Evolutionary conservation across 768 basidiomycete species (phyloP).

Genomic region (Mycena galopus): DNA sequence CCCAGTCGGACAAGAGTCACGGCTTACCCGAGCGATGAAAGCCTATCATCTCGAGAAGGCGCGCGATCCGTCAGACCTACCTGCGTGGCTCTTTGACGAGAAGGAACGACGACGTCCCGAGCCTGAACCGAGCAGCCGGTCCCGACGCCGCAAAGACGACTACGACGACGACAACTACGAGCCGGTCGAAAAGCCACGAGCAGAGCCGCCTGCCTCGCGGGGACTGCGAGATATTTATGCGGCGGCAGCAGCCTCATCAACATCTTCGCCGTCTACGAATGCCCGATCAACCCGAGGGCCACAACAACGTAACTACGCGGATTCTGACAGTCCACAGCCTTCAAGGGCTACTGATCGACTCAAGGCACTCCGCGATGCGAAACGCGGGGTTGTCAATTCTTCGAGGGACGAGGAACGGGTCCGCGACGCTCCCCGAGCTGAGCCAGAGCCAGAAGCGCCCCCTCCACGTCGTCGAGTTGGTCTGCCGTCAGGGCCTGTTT

Average conservation of each 20-base stretch:
- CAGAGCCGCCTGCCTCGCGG: conserved; percentile 40
- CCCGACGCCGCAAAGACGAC: conserved; percentile 31
- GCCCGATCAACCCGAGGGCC: conserved; percentile 29
- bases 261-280: conserved; percentile 17
- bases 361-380: conserved; percentile 65
- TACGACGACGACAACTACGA: conserved; percentile 34
- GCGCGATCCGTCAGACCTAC: conserved; percentile 67
- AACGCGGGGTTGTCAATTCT: conserved; percentile 47
- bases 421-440: conserved; percentile 13
- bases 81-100: conserved; percentile 75
- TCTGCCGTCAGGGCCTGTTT: conserved; percentile 50
- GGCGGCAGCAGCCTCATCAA: conserved; percentile 39
- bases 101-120: conserved; percentile 58
- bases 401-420: conserved; percentile 25
- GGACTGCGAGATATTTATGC: conserved; percentile 56
- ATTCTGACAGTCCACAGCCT: conserved; percentile 38
- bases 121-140: conserved; percentile 33
- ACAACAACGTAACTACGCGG: conserved; percentile 34
- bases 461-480: conserved; percentile 44
- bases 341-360: conserved; percentile 61
- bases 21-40: conserved; percentile 74
- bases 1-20: conserved; percentile 69
- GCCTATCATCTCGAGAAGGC: conserved; percentile 76
- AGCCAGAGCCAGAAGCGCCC: conserved; percentile 23
- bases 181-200: conserved; percentile 21